Evolutionary conservation across 306 rosid species (phyloP).

Genomic region (Oxytropis ochrocephala): DNA sequence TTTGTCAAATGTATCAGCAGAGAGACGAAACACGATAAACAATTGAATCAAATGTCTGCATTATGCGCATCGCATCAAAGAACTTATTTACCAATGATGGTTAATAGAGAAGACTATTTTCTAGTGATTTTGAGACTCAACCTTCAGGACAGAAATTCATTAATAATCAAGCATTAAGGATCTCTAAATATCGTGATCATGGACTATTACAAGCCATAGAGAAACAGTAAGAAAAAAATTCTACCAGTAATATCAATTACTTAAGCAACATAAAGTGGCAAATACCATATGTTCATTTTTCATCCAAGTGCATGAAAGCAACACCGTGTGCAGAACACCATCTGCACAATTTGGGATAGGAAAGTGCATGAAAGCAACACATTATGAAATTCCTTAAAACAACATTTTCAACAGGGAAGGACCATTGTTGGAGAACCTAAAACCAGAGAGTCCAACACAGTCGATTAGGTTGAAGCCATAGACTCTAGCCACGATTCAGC

Average conservation of each 20-base stretch:
- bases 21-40: background rate
- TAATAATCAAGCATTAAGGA: background rate
- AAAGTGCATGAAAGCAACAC: too few species aligned
- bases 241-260: background rate
- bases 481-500: too few species aligned
- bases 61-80: background rate
- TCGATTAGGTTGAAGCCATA: too few species aligned
- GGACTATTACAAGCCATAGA: slow-evolving; percentile 1
- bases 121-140: background rate
- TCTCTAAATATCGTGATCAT: background rate
- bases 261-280: background rate
- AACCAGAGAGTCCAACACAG: too few species aligned
- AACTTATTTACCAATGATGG: background rate
- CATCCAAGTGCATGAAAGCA: too few species aligned
- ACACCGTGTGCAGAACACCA: too few species aligned
- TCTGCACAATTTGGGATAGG: too few species aligned
- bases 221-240: background rate
- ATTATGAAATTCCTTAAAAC: too few species aligned
- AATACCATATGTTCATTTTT: background rate
- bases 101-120: background rate
- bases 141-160: background rate
- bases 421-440: too few species aligned
- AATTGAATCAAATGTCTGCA: slow-evolving; percentile 8
- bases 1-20: slow-evolving; percentile 16
- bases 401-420: too few species aligned